Percentiles rank a stretch among this genome's conserved stretches.
Evolutionary conservation across 2,329 filamentous ascomycete species (phyloP).

Genomic region (Alternaria solani): DNA sequence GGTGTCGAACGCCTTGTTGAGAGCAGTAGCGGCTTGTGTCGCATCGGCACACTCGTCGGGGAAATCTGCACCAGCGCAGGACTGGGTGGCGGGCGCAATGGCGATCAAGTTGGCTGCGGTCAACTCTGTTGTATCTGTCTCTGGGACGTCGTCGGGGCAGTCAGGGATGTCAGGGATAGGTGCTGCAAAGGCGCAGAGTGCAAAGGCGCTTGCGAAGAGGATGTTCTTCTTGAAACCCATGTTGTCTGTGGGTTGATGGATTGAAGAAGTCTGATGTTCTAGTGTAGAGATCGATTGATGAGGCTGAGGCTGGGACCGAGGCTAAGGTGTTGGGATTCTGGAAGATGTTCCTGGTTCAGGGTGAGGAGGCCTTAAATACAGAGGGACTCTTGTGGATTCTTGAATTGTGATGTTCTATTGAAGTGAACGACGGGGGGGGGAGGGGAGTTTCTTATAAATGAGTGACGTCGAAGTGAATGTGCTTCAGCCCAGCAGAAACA

Average conservation of each 20-base stretch:
- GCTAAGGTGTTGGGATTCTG: background rate
- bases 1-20: constrained; percentile 64
- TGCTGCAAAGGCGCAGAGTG: constrained; percentile 50
- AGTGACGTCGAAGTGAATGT: constrained; percentile 17
- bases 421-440: background rate
- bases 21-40: constrained; percentile 64
- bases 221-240: constrained; percentile 38
- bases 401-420: background rate
- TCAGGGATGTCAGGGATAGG: constrained; percentile 26
- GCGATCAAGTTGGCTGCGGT: constrained; percentile 51
- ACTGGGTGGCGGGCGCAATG: constrained; percentile 66
- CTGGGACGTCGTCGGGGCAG: constrained; percentile 8
- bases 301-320: background rate
- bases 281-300: background rate
- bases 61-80: constrained; percentile 59
- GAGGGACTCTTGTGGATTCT: background rate
- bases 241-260: constrained; percentile 17
- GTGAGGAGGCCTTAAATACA: background rate
- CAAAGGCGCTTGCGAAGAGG: constrained; percentile 34
- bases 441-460: constrained; percentile 9
- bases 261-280: background rate
- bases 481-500: constrained; percentile 23
- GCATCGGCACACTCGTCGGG: constrained; percentile 67
- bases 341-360: background rate
- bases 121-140: constrained; percentile 13